Conservation (phyloP, 495 filamentous ascomycete genomes). For the Diplogelasinospora grovesii region DNA sequence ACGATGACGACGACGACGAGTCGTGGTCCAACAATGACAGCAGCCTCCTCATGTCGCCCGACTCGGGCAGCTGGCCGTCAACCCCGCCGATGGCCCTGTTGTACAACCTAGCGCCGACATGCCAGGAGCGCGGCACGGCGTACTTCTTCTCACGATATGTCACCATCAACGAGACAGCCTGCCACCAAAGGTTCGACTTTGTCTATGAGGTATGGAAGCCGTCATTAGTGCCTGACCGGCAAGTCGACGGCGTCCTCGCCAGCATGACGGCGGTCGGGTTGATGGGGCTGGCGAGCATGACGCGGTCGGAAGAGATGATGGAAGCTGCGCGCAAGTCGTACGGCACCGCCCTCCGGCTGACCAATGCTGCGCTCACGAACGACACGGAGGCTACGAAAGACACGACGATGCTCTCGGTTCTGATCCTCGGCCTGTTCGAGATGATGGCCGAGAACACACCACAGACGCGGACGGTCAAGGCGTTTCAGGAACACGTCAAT, state of each 20-base stretch:
- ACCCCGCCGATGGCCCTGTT: slow-evolving; percentile 24
- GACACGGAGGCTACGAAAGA: slow-evolving; percentile 52
- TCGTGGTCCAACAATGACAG: slow-evolving; percentile 19
- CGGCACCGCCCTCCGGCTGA: slow-evolving; percentile 38
- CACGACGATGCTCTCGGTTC: slow-evolving; percentile 53
- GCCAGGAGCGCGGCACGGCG: slow-evolving; percentile 30
- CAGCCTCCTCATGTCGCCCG: slow-evolving; percentile 27
- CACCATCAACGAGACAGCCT: slow-evolving; percentile 25
- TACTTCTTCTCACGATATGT: slow-evolving; percentile 38
- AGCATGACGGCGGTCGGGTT: slow-evolving; percentile 46
- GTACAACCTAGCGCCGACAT: slow-evolving; percentile 25
- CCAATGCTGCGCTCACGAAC: slow-evolving; percentile 48
- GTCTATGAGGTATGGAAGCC: slow-evolving; percentile 35
- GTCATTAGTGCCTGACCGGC: slow-evolving; percentile 13
- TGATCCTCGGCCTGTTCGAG: slow-evolving; percentile 54
- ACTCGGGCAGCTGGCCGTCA: slow-evolving; percentile 28
- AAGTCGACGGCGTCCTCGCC: slow-evolving; percentile 30
- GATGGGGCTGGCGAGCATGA: slow-evolving; percentile 39
- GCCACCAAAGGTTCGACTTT: slow-evolving; percentile 37
- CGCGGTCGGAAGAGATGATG: slow-evolving; percentile 32
- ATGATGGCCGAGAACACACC: slow-evolving; percentile 44
- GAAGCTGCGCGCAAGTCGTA: slow-evolving; percentile 41
- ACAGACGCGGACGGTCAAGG: slow-evolving; percentile 36
- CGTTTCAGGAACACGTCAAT: slow-evolving; percentile 54
- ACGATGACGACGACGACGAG: no score